These are phyloP conservation scores for Oryza coarctata DNA, from an alignment of 176 grass and related monocot genomes.

Conservation along the genomic window DNA sequence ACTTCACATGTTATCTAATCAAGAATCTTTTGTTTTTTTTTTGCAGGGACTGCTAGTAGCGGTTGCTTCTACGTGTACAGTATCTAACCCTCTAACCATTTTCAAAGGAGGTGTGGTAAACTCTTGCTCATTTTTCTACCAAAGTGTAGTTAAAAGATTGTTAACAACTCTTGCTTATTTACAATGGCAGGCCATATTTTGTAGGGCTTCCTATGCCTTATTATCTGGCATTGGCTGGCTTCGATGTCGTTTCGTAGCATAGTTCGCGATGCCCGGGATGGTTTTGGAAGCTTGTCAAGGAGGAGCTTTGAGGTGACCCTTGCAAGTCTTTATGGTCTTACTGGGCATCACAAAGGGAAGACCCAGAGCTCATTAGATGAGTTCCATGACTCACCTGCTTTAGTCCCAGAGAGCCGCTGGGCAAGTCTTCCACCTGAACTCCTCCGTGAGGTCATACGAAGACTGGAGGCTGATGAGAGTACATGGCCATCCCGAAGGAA, in stretches of 20 bases:
- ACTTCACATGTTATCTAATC: slow-evolving; percentile 19
- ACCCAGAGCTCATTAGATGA: slow-evolving; percentile 62
- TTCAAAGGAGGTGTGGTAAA: neutral
- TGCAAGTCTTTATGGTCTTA: slow-evolving; percentile 67
- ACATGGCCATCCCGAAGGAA: slow-evolving; percentile 83
- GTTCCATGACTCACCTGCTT: slow-evolving; percentile 44
- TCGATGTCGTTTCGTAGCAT: slow-evolving; percentile 97
- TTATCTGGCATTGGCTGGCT: slow-evolving; percentile 6
- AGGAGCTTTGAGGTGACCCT: slow-evolving; percentile 91
- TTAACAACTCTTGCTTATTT: slow-evolving; percentile 9
- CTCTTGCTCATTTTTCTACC: neutral
- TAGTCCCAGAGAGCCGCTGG: slow-evolving; percentile 72
- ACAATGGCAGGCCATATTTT: slow-evolving; percentile 26
- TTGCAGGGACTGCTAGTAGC: slow-evolving; percentile 34
- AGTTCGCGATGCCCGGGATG: slow-evolving; percentile 86
- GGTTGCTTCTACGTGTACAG: slow-evolving; percentile 4
- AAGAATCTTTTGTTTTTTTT: neutral
- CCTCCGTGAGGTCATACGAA: slow-evolving; percentile 74
- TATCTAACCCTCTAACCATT: neutral
- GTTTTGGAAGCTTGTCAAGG: slow-evolving; percentile 78
- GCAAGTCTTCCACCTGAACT: slow-evolving; percentile 90
- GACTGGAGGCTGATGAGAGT: slow-evolving; percentile 77
- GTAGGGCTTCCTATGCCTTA: slow-evolving; percentile 34
- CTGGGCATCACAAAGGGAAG: slow-evolving; percentile 60
- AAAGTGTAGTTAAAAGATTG: neutral